Evolutionary conservation across 176 grass and related monocot species (phyloP), one percentile per base, ranked within the genome.

Genomic region (Saccharum spontaneum): DNA sequence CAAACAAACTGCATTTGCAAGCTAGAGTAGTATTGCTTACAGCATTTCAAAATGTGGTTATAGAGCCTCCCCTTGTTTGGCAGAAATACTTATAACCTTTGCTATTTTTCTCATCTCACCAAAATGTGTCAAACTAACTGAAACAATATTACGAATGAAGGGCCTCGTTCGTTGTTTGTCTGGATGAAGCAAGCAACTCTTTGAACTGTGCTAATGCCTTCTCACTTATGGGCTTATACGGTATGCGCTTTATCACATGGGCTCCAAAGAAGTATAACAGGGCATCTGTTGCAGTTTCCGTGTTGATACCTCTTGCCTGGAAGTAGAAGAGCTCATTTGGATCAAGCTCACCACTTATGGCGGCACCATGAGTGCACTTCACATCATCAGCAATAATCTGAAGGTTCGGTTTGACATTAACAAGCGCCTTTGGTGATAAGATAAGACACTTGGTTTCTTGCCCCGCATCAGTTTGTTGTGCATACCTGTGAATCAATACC

Each of bases 381-480:
- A 98, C 97, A 79, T 98, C 97, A 41, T 95, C 93, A 5, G 97
- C 97, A n/a, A 98, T 79, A 41, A 98, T 98, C 89, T 98, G 97
- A 69, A 98, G 89, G 87, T 98, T 98, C 3, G 96, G 96, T 68
- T 95, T 98, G 40, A 98, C 93, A 82, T 93, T 91, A 71, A 95
- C 96, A 23, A 93, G 70, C 1, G 91, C 96, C 73, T 93, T 92
- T 40, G 96, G 93, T 83, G 93, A 94, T 61, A 98, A 75, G 54
- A 98, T 67, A 55, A 98, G 96, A 33, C 89, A 92, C 84, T 87
- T 93, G 24, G 96, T 92, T 67, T 95, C 87, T 37, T 98, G 97
- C 10, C 93, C 97, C 7, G 93, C 97, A 71, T 98, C 97, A 55
- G 93, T 95, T 50, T 94, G 85, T 39, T 98, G 97, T 45, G 93